phyloP scores from a whole-genome alignment of 306 rosid genomes.

The Medicago truncatula region MtrunA17r5.0-ANR NC_053043.1:41872001-41872500 shows the following conservation, averaged over 20 bases:
- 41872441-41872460: conserved; percentile 11
- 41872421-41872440: neutral
- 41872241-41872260: conserved; percentile 1
- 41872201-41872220: conserved; percentile 4
- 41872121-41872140: neutral
- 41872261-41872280: neutral
- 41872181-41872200: conserved; percentile 7
- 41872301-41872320: neutral
- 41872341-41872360: conserved; percentile 3
- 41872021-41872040: neutral
- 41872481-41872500: conserved; percentile 21
- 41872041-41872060: neutral
- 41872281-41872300: conserved; percentile 7
- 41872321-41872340: conserved; percentile 21
- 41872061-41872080: neutral
- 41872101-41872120: neutral
- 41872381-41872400: conserved; percentile 21
- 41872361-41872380: conserved; percentile 1
- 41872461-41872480: neutral
- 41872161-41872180: conserved; percentile 15
- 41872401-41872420: conserved; percentile 13
- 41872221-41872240: neutral
- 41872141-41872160: neutral
- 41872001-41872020: neutral
- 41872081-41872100: neutral